phyloP scores from a whole-genome alignment of 805 yeast species.

The Brettanomyces nanus region DNA sequence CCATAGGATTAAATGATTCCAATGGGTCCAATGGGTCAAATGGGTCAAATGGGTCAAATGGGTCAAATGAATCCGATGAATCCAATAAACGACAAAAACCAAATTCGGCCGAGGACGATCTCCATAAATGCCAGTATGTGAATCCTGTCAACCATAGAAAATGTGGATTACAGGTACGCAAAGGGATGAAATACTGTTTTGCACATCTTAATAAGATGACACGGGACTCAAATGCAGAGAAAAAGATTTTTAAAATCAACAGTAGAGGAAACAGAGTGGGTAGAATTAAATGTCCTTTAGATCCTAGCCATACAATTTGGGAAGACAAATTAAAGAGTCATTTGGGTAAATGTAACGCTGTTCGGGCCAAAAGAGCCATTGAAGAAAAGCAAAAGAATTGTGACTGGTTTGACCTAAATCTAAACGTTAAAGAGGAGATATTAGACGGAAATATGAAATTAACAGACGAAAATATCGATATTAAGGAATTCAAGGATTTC shows the following conservation, averaged over 20 bases:
- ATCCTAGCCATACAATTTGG: conserved; percentile 70
- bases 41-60: too few relatives aligned
- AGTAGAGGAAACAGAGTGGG: conserved; percentile 22
- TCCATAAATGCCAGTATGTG: conserved; percentile 37
- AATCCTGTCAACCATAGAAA: conserved; percentile 42
- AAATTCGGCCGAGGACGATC: background rate
- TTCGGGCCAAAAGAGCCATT: conserved; percentile 24
- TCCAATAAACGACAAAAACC: background rate
- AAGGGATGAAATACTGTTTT: conserved; percentile 45
- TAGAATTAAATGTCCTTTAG: conserved; percentile 70
- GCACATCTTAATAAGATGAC: conserved; percentile 36
- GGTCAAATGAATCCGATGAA: too few relatives aligned
- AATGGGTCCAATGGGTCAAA: too few relatives aligned
- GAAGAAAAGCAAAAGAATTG: conserved; percentile 21
- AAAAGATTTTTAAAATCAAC: conserved; percentile 10
- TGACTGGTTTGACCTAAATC: conserved; percentile 41
- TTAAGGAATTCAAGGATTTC: conserved; percentile 17
- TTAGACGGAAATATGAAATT: background rate
- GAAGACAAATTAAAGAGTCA: conserved; percentile 47
- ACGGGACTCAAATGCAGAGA: conserved; percentile 4
- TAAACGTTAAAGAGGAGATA: conserved; percentile 30
- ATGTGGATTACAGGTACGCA: conserved; percentile 55
- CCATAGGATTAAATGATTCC: too few relatives aligned
- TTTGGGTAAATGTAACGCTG: conserved; percentile 50
- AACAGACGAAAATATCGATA: conserved; percentile 6